A percentile compares a stretch with the other conserved stretches of the same genome.
phyloP scores from a whole-genome alignment of 495 filamentous ascomycete species.

The Neurospora tetraspora region DNA sequence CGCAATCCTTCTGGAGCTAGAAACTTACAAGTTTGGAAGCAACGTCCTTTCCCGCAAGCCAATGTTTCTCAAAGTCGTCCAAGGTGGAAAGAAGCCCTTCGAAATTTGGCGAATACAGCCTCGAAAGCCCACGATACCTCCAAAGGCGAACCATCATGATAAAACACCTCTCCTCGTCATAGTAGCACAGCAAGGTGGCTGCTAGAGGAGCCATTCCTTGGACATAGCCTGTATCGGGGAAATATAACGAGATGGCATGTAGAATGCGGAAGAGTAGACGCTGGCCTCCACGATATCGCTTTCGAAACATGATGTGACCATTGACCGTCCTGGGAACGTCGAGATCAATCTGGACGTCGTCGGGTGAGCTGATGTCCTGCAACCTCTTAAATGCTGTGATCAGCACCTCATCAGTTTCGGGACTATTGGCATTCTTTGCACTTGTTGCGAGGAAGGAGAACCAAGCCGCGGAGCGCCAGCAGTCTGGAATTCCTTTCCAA shows the following conservation, averaged over 20 bases:
- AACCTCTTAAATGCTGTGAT: conserved; percentile 58
- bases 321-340: conserved; percentile 94
- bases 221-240: conserved; percentile 87
- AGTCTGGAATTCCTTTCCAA: conserved; percentile 97
- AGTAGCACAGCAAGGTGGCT: conserved; percentile 91
- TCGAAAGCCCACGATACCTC: conserved; percentile 76
- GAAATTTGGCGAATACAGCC: conserved; percentile 78
- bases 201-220: conserved; percentile 96
- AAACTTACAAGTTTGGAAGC: conserved; percentile 65
- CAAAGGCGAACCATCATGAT: conserved; percentile 91
- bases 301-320: conserved; percentile 95
- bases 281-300: conserved; percentile 83
- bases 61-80: conserved; percentile 76
- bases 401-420: conserved; percentile 59
- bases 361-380: conserved; percentile 62
- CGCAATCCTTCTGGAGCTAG: not conserved
- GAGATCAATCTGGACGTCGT: conserved; percentile 95
- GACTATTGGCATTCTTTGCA: conserved; percentile 52
- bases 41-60: conserved; percentile 70
- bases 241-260: conserved; percentile 81
- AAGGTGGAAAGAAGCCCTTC: conserved; percentile 79
- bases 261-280: conserved; percentile 86
- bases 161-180: conserved; percentile 88
- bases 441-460: conserved; percentile 83
- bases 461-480: conserved; percentile 92